phyloP scores from a whole-genome alignment of 805 yeast species.

The Candida sanyiensis region DNA sequence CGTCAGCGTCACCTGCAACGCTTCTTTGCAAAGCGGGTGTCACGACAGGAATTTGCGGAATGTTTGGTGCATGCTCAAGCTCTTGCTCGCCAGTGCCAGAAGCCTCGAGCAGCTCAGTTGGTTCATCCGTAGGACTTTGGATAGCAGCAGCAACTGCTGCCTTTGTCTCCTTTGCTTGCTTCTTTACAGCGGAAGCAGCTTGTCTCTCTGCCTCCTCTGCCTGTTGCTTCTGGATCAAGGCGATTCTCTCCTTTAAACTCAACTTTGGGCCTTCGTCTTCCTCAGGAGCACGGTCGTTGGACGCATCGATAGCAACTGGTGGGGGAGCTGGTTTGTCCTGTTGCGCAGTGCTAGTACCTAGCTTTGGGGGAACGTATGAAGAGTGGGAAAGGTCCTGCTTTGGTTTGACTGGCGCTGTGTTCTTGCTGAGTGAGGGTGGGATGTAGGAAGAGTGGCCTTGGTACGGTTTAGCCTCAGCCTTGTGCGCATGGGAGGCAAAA shows the following conservation, averaged over 20 bases:
- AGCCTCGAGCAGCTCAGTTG: too few species aligned
- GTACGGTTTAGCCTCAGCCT: conserved; percentile 13
- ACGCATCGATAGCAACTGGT: conserved; percentile 29
- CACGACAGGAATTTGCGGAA: background rate
- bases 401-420: background rate
- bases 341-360: conserved; percentile 10
- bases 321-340: conserved; percentile 12
- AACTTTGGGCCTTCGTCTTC: conserved; percentile 65
- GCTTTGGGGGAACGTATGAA: conserved; percentile 25
- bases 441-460: conserved; percentile 27
- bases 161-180: conserved; percentile 39
- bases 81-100: conserved; percentile 3
- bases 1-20: background rate
- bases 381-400: conserved; percentile 19
- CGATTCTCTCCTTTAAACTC: conserved; percentile 83
- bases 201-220: conserved; percentile 73
- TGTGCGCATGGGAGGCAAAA: conserved; percentile 3
- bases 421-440: conserved; percentile 23
- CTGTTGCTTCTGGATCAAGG: conserved; percentile 74
- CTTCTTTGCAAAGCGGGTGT: background rate
- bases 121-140: background rate
- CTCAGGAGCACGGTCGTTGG: conserved; percentile 28
- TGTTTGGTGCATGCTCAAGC: background rate
- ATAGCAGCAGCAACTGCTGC: background rate
- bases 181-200: conserved; percentile 51